Base-by-base conservation (phyloP, 2,329 filamentous ascomycete species). In the Nemania sp. region DNA sequence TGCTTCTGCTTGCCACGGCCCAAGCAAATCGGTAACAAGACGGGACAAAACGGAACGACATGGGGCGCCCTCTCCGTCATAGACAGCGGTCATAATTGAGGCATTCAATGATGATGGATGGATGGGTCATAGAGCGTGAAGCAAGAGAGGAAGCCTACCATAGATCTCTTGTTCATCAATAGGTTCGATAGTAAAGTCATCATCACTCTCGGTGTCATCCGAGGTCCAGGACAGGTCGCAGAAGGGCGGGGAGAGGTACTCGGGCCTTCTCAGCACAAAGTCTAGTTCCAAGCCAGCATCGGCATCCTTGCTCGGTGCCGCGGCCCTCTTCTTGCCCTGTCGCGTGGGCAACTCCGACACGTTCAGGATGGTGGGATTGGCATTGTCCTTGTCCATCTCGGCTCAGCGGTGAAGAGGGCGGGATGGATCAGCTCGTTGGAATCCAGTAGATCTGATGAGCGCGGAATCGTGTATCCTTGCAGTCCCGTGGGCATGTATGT, bases 121-220 rank as follows among this genome's bases (percentile, higher is more conserved):
- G 7, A 29, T 3, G 7, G 25, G 7, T 29, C 7, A 11, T 3
- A 39, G 35, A 39, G 35, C 3, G 35, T 11, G 15, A n/a, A 12
- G 35, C 4, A 55, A 2, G 29, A 40, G 35, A 37, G 47, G 42
- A 37, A 46, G 25, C 12, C 17, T 18, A 29, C 92, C 92, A 74
- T 94, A 99, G 43, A 99, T 94, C 77, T 99, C 95, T 76, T 97
- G 95, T 75, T 96, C 91, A 73, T 99, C 95, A 68, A 99, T 97
- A 59, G 90, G 90, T 69, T 98, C 93, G 37, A 87, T 81, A 1
- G 81, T 79, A 50, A 86, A 82, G 60, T 88, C 85, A 59, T 87
- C 85, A 52, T 85, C 79, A 51, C 75, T 73, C 21, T 72, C 70
- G 6, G 69, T 69, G 20, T 75, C 76, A 46, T 78, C 74, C 18